Evolutionary conservation across 306 rosid species (phyloP), one percentile per base, ranked within the genome.

Genomic region (Morella rubra): DNA sequence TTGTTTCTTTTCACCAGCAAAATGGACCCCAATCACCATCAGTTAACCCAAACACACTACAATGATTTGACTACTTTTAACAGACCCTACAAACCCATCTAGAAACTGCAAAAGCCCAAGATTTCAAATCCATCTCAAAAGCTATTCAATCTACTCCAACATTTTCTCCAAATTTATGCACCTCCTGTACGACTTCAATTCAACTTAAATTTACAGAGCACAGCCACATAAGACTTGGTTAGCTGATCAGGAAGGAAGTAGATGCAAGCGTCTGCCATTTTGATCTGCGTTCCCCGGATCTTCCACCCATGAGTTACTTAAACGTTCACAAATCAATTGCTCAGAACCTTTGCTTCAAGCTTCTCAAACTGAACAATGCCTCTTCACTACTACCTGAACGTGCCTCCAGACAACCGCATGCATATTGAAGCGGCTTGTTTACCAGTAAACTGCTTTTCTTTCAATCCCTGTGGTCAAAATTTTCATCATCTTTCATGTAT

Each of bases 401-500:
- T 4, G 40, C 68, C 53, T n/a, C 3, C 40, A 61, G 7, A 9
- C 12, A 77, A 65, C 6, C 50, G 9, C 32, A n/a, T 16, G 18
- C 49, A 18, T n/a, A 7, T 65, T 6, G 44, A 18, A 66, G 61
- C 76, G 74, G 73, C 53, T 47, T 20, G 66, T 81, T 79, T 46
- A 47, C 80, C 70, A n/a, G n/a, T 32, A 68, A 60, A 46, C 20
- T 1, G 18, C 11, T 64, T 73, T 58, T 44, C 22, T 60, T 32
- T 82, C 77, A 82, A 79, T 84, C 86, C 42, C 76, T 70, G 45
- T 46, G 37, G 64, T 92, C 86, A n/a, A 72, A 52, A 81, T 77
- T 70, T 78, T 90, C 96, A 47, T 89, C 98, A 68, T 88, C 87
- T 85, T 90, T 93, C 86, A 95, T 84, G 89, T 95, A 95, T 80